These are phyloP conservation scores for Cytauxzoon felis DNA, from an alignment of 169 alveolate species.

Conservation along the genomic window DNA sequence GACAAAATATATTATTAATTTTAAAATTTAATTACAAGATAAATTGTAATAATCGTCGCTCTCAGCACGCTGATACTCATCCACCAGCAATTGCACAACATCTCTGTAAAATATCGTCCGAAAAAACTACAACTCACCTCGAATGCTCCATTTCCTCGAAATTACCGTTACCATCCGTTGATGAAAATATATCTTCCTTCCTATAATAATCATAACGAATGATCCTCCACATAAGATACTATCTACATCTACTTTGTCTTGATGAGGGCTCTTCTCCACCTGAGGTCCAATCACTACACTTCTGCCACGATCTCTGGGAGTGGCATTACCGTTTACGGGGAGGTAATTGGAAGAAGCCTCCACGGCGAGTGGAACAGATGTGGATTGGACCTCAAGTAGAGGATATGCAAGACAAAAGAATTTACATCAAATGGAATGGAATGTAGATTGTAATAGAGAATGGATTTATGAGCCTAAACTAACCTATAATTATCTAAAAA, in stretches of 20 bases:
- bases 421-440: too few relatives aligned
- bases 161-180: conserved; percentile 84
- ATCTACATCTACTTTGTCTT: background rate
- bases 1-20: background rate
- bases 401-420: too few relatives aligned
- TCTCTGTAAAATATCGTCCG: conserved; percentile 75
- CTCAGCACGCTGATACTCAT: conserved; percentile 96
- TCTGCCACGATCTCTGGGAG: too few relatives aligned
- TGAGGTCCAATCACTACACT: too few relatives aligned
- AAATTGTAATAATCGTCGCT: conserved; percentile 88
- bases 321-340: too few relatives aligned
- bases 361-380: too few relatives aligned
- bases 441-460: too few relatives aligned
- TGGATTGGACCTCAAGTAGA: too few relatives aligned
- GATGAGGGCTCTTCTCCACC: too few relatives aligned
- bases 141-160: conserved; percentile 89
- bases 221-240: background rate
- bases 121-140: conserved; percentile 65
- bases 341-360: too few relatives aligned
- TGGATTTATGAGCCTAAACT: background rate
- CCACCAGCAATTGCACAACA: conserved; percentile 87
- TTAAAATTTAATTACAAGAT: conserved; percentile 27
- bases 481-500: conserved; percentile 90
- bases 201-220: conserved; percentile 7
- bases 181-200: conserved; percentile 78